Percentiles rank a stretch among this genome's conserved stretches.
Evolutionary conservation across 257 asterid species (phyloP).

Genomic region (Marsdenia floribunda): DNA sequence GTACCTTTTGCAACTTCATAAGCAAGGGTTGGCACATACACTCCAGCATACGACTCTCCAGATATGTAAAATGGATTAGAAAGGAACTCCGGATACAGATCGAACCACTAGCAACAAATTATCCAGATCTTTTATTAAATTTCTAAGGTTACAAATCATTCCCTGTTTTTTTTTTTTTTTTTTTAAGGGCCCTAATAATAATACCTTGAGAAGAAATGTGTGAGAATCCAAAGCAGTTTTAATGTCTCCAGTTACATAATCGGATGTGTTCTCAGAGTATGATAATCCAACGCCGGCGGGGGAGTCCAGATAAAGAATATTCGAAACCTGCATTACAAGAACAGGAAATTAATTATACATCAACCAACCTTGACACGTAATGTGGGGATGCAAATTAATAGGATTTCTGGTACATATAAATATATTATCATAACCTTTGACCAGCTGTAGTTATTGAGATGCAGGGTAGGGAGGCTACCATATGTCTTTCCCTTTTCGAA

Average conservation of each 20-base stretch:
- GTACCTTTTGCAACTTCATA: conserved; percentile 77
- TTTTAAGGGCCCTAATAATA: background rate
- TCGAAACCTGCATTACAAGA: conserved; percentile 52
- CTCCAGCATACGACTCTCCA: conserved; percentile 96
- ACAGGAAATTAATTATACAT: background rate
- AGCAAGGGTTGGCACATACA: conserved; percentile 89
- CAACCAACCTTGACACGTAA: no score
- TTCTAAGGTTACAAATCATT: background rate
- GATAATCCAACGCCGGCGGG: conserved; percentile 95
- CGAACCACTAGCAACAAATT: conserved; percentile 67
- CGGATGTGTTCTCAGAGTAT: conserved; percentile 58
- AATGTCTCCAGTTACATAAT: conserved; percentile 71
- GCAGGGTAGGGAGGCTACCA: conserved; percentile 65
- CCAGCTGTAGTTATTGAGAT: conserved; percentile 91
- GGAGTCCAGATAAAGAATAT: conserved; percentile 72
- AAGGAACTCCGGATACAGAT: conserved; percentile 73
- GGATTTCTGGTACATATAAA: background rate
- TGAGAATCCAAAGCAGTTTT: conserved; percentile 84
- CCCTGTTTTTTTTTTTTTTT: background rate
- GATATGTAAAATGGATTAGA: conserved; percentile 68
- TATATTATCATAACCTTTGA: conserved; percentile 57
- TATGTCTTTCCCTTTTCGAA: conserved; percentile 54
- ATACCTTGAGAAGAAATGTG: conserved; percentile 79
- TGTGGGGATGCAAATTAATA: background rate
- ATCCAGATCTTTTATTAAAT: background rate